Evolutionary conservation across 305 asterid genomes (phyloP), one percentile per base, ranked within the genome.

Genomic region (Fraxinus platypoda): DNA sequence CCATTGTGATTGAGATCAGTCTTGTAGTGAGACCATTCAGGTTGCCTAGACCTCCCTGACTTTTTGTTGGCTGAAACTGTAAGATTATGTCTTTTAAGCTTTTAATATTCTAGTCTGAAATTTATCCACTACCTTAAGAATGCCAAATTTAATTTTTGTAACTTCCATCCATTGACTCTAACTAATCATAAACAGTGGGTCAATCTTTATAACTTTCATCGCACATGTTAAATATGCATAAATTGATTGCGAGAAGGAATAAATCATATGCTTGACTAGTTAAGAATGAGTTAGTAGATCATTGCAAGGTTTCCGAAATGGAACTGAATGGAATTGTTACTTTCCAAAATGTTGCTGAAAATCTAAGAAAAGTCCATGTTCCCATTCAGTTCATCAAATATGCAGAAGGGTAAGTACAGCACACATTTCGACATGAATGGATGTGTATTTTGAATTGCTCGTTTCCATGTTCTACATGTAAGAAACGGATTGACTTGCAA

Each of bases 21-120:
- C 92, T 85, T 98, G 97, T 19, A 88, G 93, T 28, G 92, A 90
- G 87, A 95, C 97, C 78, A 46, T 85, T 80, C 98, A 95, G 98
- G 98, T 95, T 78, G 87, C 79, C 73, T 80, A 78, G 81, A 33
- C 73, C 66, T 74, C 17, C 52, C 59, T 7, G 38, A 34, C 46
- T 30, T 33, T 43, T 41, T 68, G 43, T 13, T 84, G 77, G 62
- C 6, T 84, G 75, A 46, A 68, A 81, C 35, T 57, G 21, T 68
- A 78, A 30, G 31, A 30, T 30, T 30, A 30, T 30, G 31, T 30
- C 31, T 30, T 30, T 34, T 71, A 11, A 25, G 75, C 75, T 25
- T 15, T 72, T 79, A 35, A 33, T 25, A 52, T 76, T 71, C 57
- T 34, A 71, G 52, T 57, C 35, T 75, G 35, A 21, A 81, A 75